Base-by-base conservation (phyloP, 176 grass and related monocot genomes). In the Urochloa ruziziensis region DNA sequence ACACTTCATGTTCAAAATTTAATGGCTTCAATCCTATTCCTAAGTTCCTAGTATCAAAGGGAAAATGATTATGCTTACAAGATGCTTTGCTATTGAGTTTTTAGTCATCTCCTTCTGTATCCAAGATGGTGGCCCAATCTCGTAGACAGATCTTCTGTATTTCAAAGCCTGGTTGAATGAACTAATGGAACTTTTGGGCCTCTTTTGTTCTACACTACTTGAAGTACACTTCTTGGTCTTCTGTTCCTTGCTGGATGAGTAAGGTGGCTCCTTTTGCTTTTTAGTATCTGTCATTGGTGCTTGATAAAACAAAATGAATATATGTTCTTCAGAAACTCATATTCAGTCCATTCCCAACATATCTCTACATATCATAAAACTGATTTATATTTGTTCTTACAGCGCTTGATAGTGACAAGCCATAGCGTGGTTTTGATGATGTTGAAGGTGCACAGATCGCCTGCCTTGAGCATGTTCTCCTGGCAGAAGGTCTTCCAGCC, bases 81-180 rank as follows among this genome's bases (percentile, higher is more conserved):
- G 78, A 37, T 39, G 5, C 14, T 54, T 37, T 67, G 3, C 37
- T 68, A 80, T 35, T 53, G 78, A 67, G 46, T 8, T 39, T 1
- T 6, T 0, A 24, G n/a, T 88, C 0, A 83, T 83, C 64, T 88
- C 18, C 56, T 88, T 88, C 52, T 53, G 81, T 88, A 83, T 83
- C 73, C 73, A 88, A 53, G 86, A 51, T 2, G 33, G 64, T 2
- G 65, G 42, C 18, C 80, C 86, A 83, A 62, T 71, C 5, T 88
- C 43, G 16, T 53, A 70, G 56, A 60, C 23, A 49, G 47, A 68
- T 37, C 0, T 53, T 12, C 8, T 27, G 46, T 28, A 65, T 25
- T n/a, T 12, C 18, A 14, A 25, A 53, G 33, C 14, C 62, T 67
- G 53, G 13, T 14, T 80, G 21, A 67, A 68, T 28, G 23, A 25